Evolutionary conservation across 768 basidiomycete species (phyloP).

Genomic region (Rubroboletus satanas): DNA sequence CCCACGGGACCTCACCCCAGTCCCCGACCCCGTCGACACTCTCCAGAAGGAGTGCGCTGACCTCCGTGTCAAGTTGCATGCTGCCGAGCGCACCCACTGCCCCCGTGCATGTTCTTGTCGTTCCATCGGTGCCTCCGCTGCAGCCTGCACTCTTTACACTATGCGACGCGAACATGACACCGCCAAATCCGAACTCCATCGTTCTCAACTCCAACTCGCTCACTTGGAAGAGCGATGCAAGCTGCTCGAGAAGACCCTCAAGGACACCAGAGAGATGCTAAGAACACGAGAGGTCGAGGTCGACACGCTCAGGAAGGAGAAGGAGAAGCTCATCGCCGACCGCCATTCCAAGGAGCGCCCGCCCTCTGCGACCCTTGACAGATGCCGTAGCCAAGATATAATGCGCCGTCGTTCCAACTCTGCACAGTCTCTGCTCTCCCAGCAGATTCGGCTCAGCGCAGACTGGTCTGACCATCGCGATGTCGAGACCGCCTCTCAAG

Average conservation of each 20-base stretch:
- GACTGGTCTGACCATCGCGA: slow-evolving; percentile 32
- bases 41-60: slow-evolving; percentile 39
- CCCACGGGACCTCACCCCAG: slow-evolving; percentile 34
- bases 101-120: slow-evolving; percentile 31
- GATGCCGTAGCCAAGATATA: slow-evolving; percentile 29
- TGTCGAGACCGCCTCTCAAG: slow-evolving; percentile 14
- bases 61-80: slow-evolving; percentile 43
- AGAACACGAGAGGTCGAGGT: slow-evolving; percentile 57
- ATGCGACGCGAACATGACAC: slow-evolving; percentile 54
- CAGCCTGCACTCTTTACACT: slow-evolving; percentile 39
- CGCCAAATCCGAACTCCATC: slow-evolving; percentile 52
- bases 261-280: slow-evolving; percentile 60
- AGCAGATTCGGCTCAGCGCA: slow-evolving; percentile 30
- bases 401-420: slow-evolving; percentile 30
- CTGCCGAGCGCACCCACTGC: slow-evolving; percentile 34
- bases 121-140: slow-evolving; percentile 37
- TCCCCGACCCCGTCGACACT: slow-evolving; percentile 38
- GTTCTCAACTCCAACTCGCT: slow-evolving; percentile 49
- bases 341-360: slow-evolving; percentile 18
- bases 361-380: slow-evolving; percentile 22
- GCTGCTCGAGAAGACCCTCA: slow-evolving; percentile 58
- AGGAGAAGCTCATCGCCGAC: slow-evolving; percentile 29
- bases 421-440: slow-evolving; percentile 27
- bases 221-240: slow-evolving; percentile 61
- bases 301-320: slow-evolving; percentile 45